Evolutionary conservation across 768 basidiomycete species (phyloP).

Genomic region (Xanthoconium stramineum): DNA sequence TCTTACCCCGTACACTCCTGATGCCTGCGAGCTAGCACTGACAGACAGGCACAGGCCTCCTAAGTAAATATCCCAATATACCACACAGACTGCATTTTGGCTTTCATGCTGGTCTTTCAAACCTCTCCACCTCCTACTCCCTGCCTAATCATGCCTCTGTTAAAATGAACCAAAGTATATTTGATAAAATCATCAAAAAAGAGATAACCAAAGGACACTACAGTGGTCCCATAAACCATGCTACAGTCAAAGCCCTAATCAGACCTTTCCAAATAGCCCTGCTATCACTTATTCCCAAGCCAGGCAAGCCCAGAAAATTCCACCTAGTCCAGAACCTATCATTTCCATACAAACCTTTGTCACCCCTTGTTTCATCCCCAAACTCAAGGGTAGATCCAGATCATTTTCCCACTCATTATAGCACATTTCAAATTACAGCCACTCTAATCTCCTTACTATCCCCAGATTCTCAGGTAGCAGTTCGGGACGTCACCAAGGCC

Average conservation of each 20-base stretch:
- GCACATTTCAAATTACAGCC: background rate
- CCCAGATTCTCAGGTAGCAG: background rate
- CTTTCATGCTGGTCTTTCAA: background rate
- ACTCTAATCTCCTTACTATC: background rate
- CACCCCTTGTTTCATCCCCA: background rate
- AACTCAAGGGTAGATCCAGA: background rate
- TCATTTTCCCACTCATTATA: background rate
- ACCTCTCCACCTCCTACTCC: background rate
- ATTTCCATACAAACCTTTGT: background rate
- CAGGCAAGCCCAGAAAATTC: background rate
- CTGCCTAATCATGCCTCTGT: background rate
- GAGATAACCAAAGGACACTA: background rate
- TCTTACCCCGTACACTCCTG: background rate
- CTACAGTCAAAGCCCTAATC: fast-evolving
- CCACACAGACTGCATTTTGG: background rate
- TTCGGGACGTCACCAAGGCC: background rate
- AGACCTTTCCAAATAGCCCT: background rate
- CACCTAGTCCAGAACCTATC: background rate
- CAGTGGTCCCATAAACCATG: background rate
- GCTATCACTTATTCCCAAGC: background rate
- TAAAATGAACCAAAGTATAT: background rate
- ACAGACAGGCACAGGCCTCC: background rate
- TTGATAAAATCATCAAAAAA: background rate
- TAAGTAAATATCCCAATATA: background rate
- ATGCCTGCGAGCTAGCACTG: background rate